Conservation (phyloP, 192 early-diverging fungal genomes). For the Coemansia asiatica region DNA sequence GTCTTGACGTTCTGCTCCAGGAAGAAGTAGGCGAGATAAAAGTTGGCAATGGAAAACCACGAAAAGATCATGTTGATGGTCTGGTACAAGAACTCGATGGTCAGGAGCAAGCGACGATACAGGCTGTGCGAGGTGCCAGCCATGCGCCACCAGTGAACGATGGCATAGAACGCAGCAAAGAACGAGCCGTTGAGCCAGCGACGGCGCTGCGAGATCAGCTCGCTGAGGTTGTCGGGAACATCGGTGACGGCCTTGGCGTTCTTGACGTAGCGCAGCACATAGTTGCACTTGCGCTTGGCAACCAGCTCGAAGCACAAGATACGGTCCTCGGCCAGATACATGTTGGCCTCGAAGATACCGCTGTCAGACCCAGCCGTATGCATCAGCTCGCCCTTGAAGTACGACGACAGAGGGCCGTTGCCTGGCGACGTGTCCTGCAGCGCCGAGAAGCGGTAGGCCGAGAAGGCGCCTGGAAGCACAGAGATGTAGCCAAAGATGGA, state of each 20-base stretch:
- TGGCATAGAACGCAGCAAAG: conserved; percentile 89
- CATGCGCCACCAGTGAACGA: conserved; percentile 75
- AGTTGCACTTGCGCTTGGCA: conserved; percentile 75
- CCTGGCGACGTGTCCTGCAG: conserved; percentile 67
- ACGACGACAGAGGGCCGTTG: conserved; percentile 69
- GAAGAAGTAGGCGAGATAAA: conserved; percentile 90
- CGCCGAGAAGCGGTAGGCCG: conserved; percentile 88
- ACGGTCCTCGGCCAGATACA: conserved; percentile 91
- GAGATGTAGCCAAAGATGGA: conserved; percentile 95
- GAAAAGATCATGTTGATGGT: conserved; percentile 78
- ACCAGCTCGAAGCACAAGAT: conserved; percentile 95
- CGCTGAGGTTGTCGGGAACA: conserved; percentile 83
- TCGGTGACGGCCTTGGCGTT: conserved; percentile 89
- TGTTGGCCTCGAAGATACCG: conserved; percentile 83
- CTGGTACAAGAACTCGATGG: conserved; percentile 81
- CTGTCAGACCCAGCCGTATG: conserved; percentile 70
- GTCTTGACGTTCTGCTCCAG: conserved; percentile 59
- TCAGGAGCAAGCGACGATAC: conserved; percentile 70
- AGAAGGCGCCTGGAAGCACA: conserved; percentile 94
- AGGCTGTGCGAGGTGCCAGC: conserved; percentile 74
- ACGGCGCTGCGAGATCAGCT: conserved; percentile 94
- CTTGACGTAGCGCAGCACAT: conserved; percentile 87
- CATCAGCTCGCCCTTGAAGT: conserved; percentile 91
- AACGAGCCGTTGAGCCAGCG: conserved; percentile 97
- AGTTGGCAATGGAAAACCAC: conserved; percentile 90